phyloP scores from a whole-genome alignment of 306 rosid genomes.

The Trifolium fragiferum region DNA sequence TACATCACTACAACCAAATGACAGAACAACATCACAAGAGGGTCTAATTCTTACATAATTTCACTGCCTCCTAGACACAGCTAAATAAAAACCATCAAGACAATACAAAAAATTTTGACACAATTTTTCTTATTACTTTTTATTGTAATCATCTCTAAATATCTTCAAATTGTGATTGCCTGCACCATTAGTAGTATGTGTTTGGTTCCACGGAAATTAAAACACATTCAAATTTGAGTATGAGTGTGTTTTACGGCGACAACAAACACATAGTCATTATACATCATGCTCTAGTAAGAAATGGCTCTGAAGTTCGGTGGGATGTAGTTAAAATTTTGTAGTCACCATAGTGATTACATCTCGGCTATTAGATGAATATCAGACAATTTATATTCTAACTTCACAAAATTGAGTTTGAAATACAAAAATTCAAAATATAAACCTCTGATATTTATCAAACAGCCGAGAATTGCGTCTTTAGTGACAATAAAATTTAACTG shows the following conservation, averaged over 20 bases:
- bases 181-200: background rate
- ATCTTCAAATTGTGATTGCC: background rate
- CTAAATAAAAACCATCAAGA: background rate
- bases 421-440: background rate
- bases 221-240: background rate
- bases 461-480: background rate
- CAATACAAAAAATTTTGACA: background rate
- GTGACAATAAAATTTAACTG: background rate
- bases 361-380: background rate
- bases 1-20: slow-evolving; percentile 19
- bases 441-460: background rate
- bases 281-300: background rate
- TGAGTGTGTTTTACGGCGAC: background rate
- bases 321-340: background rate
- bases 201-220: background rate
- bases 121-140: background rate
- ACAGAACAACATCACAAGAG: background rate
- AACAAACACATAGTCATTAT: background rate
- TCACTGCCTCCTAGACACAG: background rate
- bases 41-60: background rate
- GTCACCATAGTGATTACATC: background rate
- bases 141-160: background rate
- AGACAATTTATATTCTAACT: background rate
- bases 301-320: background rate
- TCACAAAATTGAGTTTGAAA: background rate